phyloP scores from a whole-genome alignment of 2,329 filamentous ascomycete species.

The Furcasterigmium furcatum region DNA sequence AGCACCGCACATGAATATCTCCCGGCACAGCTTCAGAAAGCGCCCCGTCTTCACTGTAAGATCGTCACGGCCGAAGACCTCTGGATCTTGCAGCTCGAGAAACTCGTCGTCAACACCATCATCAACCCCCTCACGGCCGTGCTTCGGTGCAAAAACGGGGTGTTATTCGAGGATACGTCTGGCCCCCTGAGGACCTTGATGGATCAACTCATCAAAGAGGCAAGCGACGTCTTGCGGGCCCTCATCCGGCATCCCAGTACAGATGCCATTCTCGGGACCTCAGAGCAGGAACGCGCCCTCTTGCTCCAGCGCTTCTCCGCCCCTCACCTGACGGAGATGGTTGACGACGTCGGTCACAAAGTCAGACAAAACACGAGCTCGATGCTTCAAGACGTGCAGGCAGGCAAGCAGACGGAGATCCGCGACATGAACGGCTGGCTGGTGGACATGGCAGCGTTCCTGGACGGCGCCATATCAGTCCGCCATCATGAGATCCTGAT shows the following conservation, averaged over 20 bases:
- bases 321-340: constrained; percentile 35
- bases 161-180: constrained; percentile 58
- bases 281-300: neutral
- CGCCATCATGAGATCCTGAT: constrained; percentile 38
- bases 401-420: constrained; percentile 52
- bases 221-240: constrained; percentile 66
- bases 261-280: constrained; percentile 29
- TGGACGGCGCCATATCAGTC: constrained; percentile 20
- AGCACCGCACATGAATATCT: constrained; percentile 27
- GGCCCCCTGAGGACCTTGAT: constrained; percentile 55
- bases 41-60: constrained; percentile 38
- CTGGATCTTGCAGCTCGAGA: constrained; percentile 72
- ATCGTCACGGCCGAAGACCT: constrained; percentile 38
- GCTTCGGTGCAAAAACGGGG: constrained; percentile 75
- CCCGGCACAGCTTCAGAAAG: constrained; percentile 33
- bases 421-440: constrained; percentile 59
- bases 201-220: constrained; percentile 69
- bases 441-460: constrained; percentile 38
- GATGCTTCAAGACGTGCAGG: constrained; percentile 57
- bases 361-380: constrained; percentile 55
- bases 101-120: constrained; percentile 75
- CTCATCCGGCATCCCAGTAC: constrained; percentile 59
- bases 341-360: constrained; percentile 43
- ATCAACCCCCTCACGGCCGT: constrained; percentile 86
- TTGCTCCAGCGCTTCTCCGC: constrained; percentile 39